A percentile compares a stretch with the other conserved stretches of the same genome.
phyloP scores from a whole-genome alignment of 345 rosid genomes.

The Linum lewisii region DNA sequence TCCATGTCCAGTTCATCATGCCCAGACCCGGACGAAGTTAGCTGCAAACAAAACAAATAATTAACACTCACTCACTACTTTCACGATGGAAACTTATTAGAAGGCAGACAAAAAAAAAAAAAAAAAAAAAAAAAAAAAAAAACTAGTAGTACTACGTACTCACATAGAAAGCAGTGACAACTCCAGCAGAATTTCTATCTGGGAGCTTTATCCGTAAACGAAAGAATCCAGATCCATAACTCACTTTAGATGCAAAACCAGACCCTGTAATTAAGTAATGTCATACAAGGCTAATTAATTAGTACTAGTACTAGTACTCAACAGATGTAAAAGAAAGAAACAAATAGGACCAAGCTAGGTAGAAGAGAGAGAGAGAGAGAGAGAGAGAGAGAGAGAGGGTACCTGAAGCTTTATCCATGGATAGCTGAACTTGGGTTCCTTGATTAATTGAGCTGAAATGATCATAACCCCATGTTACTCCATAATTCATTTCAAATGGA shows the following conservation, averaged over 20 bases:
- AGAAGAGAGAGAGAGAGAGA: neutral
- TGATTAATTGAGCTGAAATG: constrained; percentile 17
- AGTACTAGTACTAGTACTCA: too few relatives aligned
- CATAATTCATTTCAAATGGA: constrained; percentile 30
- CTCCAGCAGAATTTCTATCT: constrained; percentile 8
- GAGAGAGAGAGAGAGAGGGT: neutral
- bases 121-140: too few relatives aligned
- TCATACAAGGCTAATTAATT: too few relatives aligned
- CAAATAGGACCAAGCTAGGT: neutral
- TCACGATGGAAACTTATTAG: too few relatives aligned
- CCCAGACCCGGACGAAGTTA: constrained; percentile 1
- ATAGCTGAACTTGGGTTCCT: constrained; percentile 37
- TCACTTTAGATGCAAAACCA: constrained; percentile 7
- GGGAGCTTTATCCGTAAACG: constrained; percentile 11
- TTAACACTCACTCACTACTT: too few relatives aligned
- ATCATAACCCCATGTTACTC: constrained; percentile 35
- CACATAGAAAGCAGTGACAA: constrained; percentile 17
- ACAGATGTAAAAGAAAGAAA: neutral
- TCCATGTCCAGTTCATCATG: constrained; percentile 17
- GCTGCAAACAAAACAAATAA: constrained; percentile 1
- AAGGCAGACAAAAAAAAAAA: neutral
- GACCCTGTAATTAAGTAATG: constrained; percentile 6
- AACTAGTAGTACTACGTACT: neutral
- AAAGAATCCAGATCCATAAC: constrained; percentile 15
- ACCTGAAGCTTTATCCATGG: constrained; percentile 46